phyloP scores from a whole-genome alignment of 768 basidiomycete species.

The Inosperma sp. region DNA sequence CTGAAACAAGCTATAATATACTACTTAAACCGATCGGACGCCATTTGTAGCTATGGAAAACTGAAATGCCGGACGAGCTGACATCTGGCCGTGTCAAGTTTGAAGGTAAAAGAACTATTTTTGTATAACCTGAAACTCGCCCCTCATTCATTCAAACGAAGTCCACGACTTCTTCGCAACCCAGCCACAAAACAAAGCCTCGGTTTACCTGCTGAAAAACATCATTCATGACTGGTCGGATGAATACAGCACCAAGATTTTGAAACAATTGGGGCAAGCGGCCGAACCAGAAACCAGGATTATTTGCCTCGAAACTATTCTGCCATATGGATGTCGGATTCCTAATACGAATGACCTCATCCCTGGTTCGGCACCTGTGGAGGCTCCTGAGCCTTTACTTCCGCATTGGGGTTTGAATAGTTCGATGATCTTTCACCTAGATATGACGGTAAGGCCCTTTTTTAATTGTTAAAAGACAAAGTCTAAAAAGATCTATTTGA shows the following conservation, averaged over 20 bases:
- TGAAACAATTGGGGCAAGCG: conserved; percentile 33
- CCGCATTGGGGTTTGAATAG: conserved; percentile 37
- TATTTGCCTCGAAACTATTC: conserved; percentile 38
- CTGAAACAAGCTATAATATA: conserved; percentile 23
- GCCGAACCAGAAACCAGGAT: conserved; percentile 35
- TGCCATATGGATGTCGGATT: conserved; percentile 32
- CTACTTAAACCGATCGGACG: not conserved
- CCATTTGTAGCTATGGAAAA: conserved; percentile 18
- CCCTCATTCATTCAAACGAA: not conserved
- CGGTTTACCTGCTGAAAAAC: conserved; percentile 52
- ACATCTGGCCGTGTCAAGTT: conserved; percentile 25
- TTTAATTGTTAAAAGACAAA: too few species aligned
- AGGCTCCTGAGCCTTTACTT: conserved; percentile 34
- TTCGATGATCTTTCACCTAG: conserved; percentile 33
- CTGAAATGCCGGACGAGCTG: conserved; percentile 22
- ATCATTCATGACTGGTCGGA: conserved; percentile 68
- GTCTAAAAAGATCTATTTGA: too few species aligned
- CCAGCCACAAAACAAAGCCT: conserved; percentile 14
- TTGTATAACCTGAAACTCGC: not conserved
- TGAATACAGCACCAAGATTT: conserved; percentile 32
- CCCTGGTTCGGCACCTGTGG: conserved; percentile 20
- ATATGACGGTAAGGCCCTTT: conserved; percentile 35
- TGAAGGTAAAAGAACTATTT: conserved; percentile 23
- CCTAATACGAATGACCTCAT: conserved; percentile 17
- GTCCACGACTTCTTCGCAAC: not conserved